Conservation (phyloP, 805 yeast species). For the Hanseniaspora taiwanica region DNA sequence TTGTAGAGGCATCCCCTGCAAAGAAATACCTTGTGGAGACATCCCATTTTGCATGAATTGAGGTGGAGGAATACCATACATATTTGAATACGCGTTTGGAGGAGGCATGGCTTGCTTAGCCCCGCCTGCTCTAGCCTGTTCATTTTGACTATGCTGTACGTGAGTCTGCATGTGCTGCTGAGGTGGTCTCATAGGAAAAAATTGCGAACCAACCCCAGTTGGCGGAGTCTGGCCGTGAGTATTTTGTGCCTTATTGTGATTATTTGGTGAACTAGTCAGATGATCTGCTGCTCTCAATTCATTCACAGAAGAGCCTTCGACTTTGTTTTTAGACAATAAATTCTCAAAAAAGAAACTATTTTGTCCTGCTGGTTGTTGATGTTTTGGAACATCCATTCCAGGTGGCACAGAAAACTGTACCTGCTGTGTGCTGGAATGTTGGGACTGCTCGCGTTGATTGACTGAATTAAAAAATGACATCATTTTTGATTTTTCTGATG, state of each 20-base stretch:
- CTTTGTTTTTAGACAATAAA: neutral
- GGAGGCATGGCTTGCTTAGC: too few species aligned
- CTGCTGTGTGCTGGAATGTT: neutral
- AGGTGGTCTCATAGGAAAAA: too few species aligned
- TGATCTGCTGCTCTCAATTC: neutral
- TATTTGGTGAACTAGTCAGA: too few species aligned
- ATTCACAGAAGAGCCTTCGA: too few species aligned
- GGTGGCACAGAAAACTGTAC: too few species aligned
- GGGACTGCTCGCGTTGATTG: neutral
- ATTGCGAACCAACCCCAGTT: too few species aligned
- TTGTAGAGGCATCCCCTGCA: slow-evolving; percentile 4
- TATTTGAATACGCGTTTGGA: neutral
- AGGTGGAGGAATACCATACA: slow-evolving; percentile 5
- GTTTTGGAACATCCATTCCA: too few species aligned
- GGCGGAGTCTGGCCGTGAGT: too few species aligned
- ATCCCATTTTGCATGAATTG: slow-evolving; percentile 7
- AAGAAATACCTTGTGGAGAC: slow-evolving; percentile 12
- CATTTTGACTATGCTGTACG: too few species aligned
- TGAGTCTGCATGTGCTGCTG: too few species aligned
- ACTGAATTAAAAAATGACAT: neutral
- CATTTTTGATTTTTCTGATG: neutral
- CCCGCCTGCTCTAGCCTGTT: too few species aligned
- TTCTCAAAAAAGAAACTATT: neutral
- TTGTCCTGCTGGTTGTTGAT: neutral
- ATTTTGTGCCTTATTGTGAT: too few species aligned